Evolutionary conservation across 495 filamentous ascomycete genomes (phyloP).

Genomic region (Aspergillus sparsus): DNA sequence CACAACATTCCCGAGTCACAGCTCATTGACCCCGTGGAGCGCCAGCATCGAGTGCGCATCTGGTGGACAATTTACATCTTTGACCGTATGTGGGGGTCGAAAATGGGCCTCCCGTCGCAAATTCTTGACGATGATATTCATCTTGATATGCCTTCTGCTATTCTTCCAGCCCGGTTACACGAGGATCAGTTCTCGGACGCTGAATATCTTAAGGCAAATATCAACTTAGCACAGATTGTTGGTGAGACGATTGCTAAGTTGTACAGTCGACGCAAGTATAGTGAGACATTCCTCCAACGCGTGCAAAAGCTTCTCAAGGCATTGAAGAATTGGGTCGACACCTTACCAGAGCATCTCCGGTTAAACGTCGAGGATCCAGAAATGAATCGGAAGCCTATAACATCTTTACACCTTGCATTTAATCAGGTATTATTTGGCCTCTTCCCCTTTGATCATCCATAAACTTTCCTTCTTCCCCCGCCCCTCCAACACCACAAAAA

Average conservation of each 20-base stretch:
- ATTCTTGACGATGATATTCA: conserved; percentile 52
- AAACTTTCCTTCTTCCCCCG: background rate
- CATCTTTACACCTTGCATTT: conserved; percentile 46
- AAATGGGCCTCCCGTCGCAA: conserved; percentile 48
- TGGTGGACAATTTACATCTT: conserved; percentile 54
- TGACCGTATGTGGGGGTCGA: conserved; percentile 51
- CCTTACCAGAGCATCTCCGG: conserved; percentile 42
- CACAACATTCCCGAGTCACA: conserved; percentile 52
- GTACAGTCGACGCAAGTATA: conserved; percentile 47
- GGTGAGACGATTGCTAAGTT: conserved; percentile 45
- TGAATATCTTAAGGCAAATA: conserved; percentile 44
- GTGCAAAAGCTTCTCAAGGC: conserved; percentile 47
- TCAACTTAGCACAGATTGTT: conserved; percentile 44
- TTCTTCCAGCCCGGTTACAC: conserved; percentile 36
- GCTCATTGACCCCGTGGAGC: conserved; percentile 44
- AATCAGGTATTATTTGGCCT: conserved; percentile 28
- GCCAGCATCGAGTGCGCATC: conserved; percentile 47
- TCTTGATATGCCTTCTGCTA: conserved; percentile 44
- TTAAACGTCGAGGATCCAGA: conserved; percentile 43
- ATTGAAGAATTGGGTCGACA: conserved; percentile 48
- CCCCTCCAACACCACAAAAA: no score
- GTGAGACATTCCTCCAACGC: conserved; percentile 45
- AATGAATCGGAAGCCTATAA: conserved; percentile 40
- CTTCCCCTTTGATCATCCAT: background rate
- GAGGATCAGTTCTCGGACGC: conserved; percentile 46